Evolutionary conservation across 225 moss, liverwort and hornwort species (phyloP).

Genomic region (Takakia lepidozioides): DNA sequence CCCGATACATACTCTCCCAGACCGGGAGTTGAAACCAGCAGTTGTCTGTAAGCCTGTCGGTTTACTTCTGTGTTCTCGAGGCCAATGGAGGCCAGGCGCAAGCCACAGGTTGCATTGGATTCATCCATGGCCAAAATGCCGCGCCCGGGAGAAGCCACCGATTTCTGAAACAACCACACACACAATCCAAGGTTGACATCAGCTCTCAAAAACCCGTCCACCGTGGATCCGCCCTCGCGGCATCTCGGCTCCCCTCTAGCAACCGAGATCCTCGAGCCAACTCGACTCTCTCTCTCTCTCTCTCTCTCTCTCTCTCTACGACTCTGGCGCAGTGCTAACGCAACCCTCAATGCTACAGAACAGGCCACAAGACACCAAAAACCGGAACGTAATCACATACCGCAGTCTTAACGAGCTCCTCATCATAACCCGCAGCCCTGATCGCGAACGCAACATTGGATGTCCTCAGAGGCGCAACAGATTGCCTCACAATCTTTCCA

Average conservation of each 20-base stretch:
- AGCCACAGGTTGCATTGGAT: constrained; percentile 14
- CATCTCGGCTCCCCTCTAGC: too few species aligned
- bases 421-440: constrained; percentile 11
- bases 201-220: not conserved
- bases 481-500: too few species aligned
- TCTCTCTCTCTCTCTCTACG: too few species aligned
- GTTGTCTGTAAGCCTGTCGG: constrained; percentile 10
- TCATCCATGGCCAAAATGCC: constrained; percentile 19
- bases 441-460: too few species aligned
- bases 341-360: too few species aligned
- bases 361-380: not conserved
- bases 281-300: too few species aligned
- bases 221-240: not conserved
- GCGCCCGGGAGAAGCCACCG: constrained; percentile 12
- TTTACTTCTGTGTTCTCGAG: constrained; percentile 18
- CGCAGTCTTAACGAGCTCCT: constrained; percentile 13
- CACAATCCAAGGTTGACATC: not conserved
- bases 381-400: not conserved
- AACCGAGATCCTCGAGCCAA: too few species aligned
- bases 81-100: constrained; percentile 9
- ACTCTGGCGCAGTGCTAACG: too few species aligned
- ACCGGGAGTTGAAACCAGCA: constrained; percentile 13
- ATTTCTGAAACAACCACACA: not conserved
- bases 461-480: too few species aligned
- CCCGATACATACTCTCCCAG: constrained; percentile 17